phyloP scores from a whole-genome alignment of 78 protist species.

The Guillardia theta region DNA sequence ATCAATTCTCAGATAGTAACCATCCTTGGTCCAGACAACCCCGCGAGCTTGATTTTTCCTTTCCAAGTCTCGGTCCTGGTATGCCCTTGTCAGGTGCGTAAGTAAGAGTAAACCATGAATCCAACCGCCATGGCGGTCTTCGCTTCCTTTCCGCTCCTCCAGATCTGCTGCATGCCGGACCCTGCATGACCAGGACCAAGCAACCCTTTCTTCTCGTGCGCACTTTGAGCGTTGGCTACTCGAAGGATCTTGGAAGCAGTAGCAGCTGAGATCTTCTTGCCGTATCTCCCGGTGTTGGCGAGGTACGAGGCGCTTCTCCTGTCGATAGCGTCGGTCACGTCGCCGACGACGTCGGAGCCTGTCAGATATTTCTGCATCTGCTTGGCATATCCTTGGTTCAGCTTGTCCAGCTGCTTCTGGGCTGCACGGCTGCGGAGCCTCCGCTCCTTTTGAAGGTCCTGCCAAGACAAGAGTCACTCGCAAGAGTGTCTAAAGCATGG shows the following conservation, averaged over 20 bases:
- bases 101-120: no score
- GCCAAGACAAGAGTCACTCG: neutral
- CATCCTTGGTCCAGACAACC: neutral
- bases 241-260: neutral
- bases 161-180: neutral
- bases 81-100: neutral
- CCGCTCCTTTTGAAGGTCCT: neutral
- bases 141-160: neutral
- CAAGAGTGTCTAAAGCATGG: neutral
- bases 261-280: neutral
- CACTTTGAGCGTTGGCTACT: neutral
- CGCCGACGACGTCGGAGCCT: neutral
- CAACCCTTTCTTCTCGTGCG: neutral
- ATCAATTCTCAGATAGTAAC: no score
- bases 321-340: neutral
- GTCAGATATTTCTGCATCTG: neutral
- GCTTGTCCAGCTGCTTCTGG: neutral
- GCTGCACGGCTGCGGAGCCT: neutral
- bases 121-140: neutral
- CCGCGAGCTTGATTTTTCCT: neutral
- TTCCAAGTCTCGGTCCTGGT: neutral
- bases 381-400: neutral
- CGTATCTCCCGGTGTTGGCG: neutral
- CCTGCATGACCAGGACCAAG: neutral
- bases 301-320: neutral